Conservation (phyloP, 148 eudicot species). For the Rhododendron ovatum region DNA sequence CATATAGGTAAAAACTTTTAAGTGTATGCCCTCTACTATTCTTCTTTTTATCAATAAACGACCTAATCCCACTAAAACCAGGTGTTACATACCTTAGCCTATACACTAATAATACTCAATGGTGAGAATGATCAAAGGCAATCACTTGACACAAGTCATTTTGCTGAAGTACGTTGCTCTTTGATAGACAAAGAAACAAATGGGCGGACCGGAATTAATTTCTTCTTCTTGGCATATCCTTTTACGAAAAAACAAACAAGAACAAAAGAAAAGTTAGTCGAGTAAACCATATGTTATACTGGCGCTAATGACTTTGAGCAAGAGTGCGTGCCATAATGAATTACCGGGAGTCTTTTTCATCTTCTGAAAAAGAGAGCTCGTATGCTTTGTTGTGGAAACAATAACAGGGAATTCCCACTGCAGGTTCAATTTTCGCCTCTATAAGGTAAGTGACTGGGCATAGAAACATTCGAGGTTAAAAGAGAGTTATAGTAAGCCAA, state of each 20-base stretch:
- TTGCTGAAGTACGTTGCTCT: neutral
- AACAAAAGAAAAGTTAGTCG: neutral
- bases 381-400: neutral
- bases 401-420: neutral
- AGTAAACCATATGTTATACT: neutral
- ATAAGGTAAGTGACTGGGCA: no score
- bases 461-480: neutral
- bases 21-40: neutral
- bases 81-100: neutral
- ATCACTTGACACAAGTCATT: neutral
- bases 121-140: neutral
- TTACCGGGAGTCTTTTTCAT: neutral
- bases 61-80: neutral
- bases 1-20: neutral
- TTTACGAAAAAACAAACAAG: neutral
- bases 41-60: neutral
- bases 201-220: neutral
- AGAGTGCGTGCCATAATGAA: neutral
- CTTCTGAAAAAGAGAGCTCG: neutral
- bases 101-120: neutral
- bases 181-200: neutral
- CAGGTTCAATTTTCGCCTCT: neutral
- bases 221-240: neutral
- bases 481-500: neutral
- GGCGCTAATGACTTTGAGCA: neutral